A percentile compares a stretch with the other conserved stretches of the same genome.
These are phyloP conservation scores for Scedosporium minutisporum DNA, from an alignment of 2,329 filamentous ascomycete species.

Conservation along the genomic window DNA sequence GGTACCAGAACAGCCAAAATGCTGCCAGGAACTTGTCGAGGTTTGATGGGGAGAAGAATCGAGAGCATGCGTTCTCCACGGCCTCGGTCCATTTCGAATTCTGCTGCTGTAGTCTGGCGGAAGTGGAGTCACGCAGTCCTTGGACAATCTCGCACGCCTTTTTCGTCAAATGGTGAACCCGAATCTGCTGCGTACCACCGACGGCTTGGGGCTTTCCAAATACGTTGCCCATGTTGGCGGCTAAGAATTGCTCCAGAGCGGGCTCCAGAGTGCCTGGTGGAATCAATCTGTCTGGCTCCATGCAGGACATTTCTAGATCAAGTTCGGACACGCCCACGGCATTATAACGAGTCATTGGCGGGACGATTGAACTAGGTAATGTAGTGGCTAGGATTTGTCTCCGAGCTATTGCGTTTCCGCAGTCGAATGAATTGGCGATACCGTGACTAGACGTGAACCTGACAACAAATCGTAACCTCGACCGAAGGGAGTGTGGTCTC, in stretches of 20 bases:
- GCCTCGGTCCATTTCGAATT: background rate
- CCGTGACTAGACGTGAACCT: background rate
- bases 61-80: background rate
- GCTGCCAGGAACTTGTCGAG: background rate
- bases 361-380: background rate
- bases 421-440: background rate
- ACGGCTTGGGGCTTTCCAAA: background rate
- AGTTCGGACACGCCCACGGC: background rate
- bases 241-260: background rate
- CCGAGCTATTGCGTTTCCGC: background rate
- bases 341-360: background rate
- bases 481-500: background rate
- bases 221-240: background rate
- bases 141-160: background rate
- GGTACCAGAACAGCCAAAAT: background rate
- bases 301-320: background rate
- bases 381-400: background rate
- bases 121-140: background rate
- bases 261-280: background rate
- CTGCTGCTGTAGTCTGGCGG: background rate
- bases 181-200: background rate
- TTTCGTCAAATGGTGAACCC: background rate
- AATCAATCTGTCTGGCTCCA: background rate
- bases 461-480: background rate
- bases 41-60: background rate